These are phyloP conservation scores for Picea sitchensis DNA, from an alignment of 75 land plant genomes.

Conservation along the genomic window DNA sequence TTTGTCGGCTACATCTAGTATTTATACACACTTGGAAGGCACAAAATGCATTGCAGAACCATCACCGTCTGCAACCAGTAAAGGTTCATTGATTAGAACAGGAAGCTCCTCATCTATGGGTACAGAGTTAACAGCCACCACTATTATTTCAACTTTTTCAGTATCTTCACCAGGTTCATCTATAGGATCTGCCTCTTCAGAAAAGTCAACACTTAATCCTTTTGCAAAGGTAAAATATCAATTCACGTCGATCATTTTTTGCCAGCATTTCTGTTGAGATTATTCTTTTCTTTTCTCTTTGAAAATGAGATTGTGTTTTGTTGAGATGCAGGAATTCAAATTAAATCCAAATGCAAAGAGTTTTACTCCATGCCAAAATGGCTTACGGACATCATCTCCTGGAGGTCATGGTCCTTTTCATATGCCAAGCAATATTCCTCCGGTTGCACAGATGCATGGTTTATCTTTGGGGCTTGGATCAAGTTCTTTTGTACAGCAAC, in stretches of 20 bases:
- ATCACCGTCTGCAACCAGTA: not conserved
- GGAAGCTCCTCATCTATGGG: not conserved
- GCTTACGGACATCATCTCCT: slow-evolving; percentile 27
- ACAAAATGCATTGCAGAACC: not conserved
- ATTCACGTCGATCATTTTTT: not conserved
- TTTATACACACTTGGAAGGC: not conserved
- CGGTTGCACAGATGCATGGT: slow-evolving; percentile 17
- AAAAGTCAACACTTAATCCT: slow-evolving; percentile 25
- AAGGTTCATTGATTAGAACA: not conserved
- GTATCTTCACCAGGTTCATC: slow-evolving; percentile 14
- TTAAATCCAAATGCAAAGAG: slow-evolving; percentile 50
- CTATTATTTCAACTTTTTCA: slow-evolving; percentile 12
- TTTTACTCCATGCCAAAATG: slow-evolving; percentile 34
- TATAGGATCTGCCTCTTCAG: slow-evolving; percentile 5
- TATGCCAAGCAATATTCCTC: slow-evolving; percentile 18
- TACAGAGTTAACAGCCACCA: slow-evolving; percentile 12
- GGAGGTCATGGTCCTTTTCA: slow-evolving; percentile 23
- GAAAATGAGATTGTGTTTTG: not conserved
- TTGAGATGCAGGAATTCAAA: slow-evolving; percentile 38
- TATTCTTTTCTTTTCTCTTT: not conserved
- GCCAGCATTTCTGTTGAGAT: too few relatives aligned
- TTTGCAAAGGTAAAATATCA: slow-evolving; percentile 35
- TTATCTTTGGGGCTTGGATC: slow-evolving; percentile 19
- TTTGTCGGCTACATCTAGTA: not conserved
- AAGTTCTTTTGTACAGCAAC: slow-evolving; percentile 16